Percentiles rank a stretch among this genome's conserved stretches.
Conservation (phyloP, 192 early-diverging fungal species). For the Diversispora eburnea region DNA sequence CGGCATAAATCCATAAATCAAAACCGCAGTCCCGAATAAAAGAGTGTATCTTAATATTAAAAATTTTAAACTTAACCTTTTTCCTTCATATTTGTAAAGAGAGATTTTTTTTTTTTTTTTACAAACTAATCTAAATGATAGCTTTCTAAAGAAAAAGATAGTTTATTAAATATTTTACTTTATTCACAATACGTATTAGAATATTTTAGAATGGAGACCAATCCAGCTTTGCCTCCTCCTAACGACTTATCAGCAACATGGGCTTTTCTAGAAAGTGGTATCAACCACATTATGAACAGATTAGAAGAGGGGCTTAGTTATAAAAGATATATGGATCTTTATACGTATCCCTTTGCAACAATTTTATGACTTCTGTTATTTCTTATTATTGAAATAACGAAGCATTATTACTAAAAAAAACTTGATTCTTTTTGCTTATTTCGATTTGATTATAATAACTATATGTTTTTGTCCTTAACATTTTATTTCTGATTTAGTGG, state of each 20-base stretch:
- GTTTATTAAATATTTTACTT: background rate
- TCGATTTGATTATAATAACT: background rate
- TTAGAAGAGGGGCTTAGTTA: constrained; percentile 71
- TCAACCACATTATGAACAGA: constrained; percentile 77
- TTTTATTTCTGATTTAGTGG: constrained; percentile 36
- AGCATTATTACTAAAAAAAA: background rate
- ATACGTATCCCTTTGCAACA: constrained; percentile 62
- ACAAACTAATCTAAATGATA: too few species aligned
- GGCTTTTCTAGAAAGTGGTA: constrained; percentile 68
- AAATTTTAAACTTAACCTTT: background rate
- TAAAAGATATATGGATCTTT: constrained; percentile 76
- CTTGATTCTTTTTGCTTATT: background rate
- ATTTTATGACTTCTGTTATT: background rate
- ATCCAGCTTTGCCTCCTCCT: constrained; percentile 45
- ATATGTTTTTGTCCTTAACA: background rate
- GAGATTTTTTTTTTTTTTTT: too few species aligned
- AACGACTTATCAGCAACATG: constrained; percentile 64
- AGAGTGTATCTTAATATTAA: background rate
- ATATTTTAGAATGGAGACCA: constrained; percentile 23
- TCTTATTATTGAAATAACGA: background rate
- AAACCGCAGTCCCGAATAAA: background rate
- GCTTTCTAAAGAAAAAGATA: background rate
- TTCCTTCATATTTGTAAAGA: background rate
- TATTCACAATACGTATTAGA: background rate
- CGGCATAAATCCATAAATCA: background rate